Evolutionary conservation across 352 stramenopile species (phyloP), one percentile per base, ranked within the genome.

Genomic region (Pythium coloratum): DNA sequence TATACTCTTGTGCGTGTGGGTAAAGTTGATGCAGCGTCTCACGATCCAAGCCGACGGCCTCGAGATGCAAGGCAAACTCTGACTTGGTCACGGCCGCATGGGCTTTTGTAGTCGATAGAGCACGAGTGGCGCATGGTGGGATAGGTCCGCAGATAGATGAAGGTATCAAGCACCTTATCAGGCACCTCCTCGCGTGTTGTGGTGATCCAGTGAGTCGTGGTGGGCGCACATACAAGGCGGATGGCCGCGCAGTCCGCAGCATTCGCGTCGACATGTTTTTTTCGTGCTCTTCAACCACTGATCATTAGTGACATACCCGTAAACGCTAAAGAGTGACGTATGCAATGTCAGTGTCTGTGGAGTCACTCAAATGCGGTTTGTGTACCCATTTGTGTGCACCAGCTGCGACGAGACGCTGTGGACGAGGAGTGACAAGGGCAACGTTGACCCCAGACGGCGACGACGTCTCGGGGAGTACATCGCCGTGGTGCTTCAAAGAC

Each of bases 301-400:
- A 44, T 40, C 8, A 30, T 28, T 68, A 40, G 50, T 55, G 54
- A 57, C 42, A 49, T 62, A 12, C 30, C 30, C 30, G 33, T 24
- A 50, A 47, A 10, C 32, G 30, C 44, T n/a, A 2, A 34, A 20
- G 20, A 64, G 24, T 69, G 63, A 64, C 63, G 8, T 59, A 20
- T 33, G 9, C 2, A 0, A 58, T 57, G 64, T 61, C 64, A 70
- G 56, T 56, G 26, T 20, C 40, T 2, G 13, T 12, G 0, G 24
- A 49, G 53, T 53, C 42, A 62, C n/a, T 62, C 3, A 34, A 33
- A 5, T 14, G 9, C 28, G 16, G 53, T 28, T 26, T 33, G 13
- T 70, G 54, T 59, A 75, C 24, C 62, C 63, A 71, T 63, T 16
- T 63, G 12, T 50, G 18, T 18, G 14, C 26, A 1, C 20, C 54